Evolutionary conservation across 2,329 filamentous ascomycete species (phyloP).

Genomic region (Emergomyces orientalis): DNA sequence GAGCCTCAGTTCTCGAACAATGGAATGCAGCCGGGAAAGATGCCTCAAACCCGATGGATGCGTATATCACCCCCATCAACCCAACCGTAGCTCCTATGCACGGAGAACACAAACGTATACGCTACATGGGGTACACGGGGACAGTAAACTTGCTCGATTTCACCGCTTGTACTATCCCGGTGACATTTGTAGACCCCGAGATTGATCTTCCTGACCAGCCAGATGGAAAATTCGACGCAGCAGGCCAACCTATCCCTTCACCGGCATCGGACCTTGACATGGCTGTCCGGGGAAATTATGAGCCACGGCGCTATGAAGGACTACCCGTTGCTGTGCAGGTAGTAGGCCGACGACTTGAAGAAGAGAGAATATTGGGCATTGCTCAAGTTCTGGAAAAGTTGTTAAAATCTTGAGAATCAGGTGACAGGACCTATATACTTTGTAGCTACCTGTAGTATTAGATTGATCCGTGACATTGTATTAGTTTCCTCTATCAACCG

Average conservation of each 20-base stretch:
- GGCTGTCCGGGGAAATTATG: conserved; percentile 21
- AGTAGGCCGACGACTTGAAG: conserved; percentile 44
- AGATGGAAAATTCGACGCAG: conserved; percentile 35
- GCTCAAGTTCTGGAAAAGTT: conserved; percentile 1
- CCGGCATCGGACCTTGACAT: conserved; percentile 20
- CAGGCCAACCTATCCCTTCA: conserved; percentile 20
- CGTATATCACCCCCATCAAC: conserved; percentile 10
- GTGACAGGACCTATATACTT: not conserved
- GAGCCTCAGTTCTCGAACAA: conserved; percentile 11
- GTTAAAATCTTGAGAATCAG: not conserved
- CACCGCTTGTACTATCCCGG: conserved; percentile 47
- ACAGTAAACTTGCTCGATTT: conserved; percentile 56
- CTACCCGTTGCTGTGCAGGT: conserved; percentile 46
- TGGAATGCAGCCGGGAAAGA: conserved; percentile 12
- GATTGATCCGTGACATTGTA: not conserved
- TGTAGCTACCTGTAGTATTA: not conserved
- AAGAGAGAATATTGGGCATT: conserved; percentile 41
- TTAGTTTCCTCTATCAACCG: not conserved
- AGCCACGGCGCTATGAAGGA: conserved; percentile 40
- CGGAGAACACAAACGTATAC: not conserved
- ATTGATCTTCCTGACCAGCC: conserved; percentile 36
- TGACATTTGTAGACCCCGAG: conserved; percentile 19
- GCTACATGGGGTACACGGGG: conserved; percentile 47
- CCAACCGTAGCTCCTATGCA: conserved; percentile 2
- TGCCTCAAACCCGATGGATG: conserved; percentile 8